These are phyloP conservation scores for Fusarium nisikadoi DNA, from an alignment of 2,329 filamentous ascomycete species.

Conservation along the genomic window DNA sequence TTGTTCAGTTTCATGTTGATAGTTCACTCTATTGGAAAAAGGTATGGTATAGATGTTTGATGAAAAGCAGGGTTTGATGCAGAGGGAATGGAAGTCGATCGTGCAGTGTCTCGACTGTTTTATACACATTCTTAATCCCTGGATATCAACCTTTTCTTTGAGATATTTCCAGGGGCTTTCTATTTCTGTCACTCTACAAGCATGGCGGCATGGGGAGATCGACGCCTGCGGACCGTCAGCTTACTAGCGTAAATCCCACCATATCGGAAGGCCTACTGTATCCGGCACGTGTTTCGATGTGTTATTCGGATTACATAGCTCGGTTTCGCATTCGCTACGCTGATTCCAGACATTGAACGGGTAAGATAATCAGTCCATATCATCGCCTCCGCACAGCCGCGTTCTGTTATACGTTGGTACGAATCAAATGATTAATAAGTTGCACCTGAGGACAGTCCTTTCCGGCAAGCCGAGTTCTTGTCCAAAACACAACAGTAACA, in stretches of 20 bases:
- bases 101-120: background rate
- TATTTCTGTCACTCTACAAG: background rate
- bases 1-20: background rate
- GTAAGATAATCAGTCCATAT: too few species aligned
- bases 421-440: background rate
- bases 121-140: background rate
- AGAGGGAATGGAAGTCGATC: background rate
- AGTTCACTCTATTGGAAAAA: background rate
- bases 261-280: background rate
- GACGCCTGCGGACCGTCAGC: background rate
- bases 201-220: background rate
- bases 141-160: too few species aligned
- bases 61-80: background rate
- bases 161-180: too few species aligned
- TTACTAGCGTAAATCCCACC: background rate
- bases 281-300: background rate
- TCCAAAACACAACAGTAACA: background rate
- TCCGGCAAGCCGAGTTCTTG: background rate
- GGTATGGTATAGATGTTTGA: background rate
- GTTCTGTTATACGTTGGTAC: background rate
- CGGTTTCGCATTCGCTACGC: background rate
- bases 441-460: background rate
- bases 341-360: rapidly evolving
- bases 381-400: background rate
- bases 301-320: background rate